A percentile compares a stretch with the other conserved stretches of the same genome.
Evolutionary conservation across 2,329 filamentous ascomycete genomes (phyloP).

Genomic region (Colletotrichum shisoi): DNA sequence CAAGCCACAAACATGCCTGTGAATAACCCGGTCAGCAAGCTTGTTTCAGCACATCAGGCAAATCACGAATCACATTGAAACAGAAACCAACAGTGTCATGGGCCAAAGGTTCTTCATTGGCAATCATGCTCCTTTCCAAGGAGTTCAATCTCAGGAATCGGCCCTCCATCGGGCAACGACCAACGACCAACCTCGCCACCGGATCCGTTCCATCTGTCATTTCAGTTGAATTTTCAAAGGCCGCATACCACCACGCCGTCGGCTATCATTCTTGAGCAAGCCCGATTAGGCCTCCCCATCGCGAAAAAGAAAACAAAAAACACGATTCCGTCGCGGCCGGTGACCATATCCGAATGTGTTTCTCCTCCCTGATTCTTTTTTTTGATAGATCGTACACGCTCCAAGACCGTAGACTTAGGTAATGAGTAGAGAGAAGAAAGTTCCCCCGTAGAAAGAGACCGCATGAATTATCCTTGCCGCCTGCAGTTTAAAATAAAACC

Average conservation of each 20-base stretch:
- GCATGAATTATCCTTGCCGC: slow-evolving; percentile 38
- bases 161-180: slow-evolving; percentile 39
- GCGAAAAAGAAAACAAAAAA: slow-evolving; percentile 41
- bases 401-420: slow-evolving; percentile 40
- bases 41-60: too few relatives aligned
- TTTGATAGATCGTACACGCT: slow-evolving; percentile 41
- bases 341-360: slow-evolving; percentile 40
- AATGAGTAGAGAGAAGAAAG: slow-evolving; percentile 40
- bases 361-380: slow-evolving; percentile 40
- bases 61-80: not conserved
- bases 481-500: slow-evolving; percentile 26
- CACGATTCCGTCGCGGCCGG: slow-evolving; percentile 39
- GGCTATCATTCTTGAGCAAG: slow-evolving; percentile 39
- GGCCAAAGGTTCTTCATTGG: slow-evolving; percentile 37
- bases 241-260: slow-evolving; percentile 34
- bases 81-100: slow-evolving; percentile 4
- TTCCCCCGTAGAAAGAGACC: slow-evolving; percentile 34
- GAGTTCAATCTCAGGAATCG: slow-evolving; percentile 39
- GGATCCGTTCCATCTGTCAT: slow-evolving; percentile 34
- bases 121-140: slow-evolving; percentile 38
- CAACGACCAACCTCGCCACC: slow-evolving; percentile 34
- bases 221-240: slow-evolving; percentile 39
- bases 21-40: too few relatives aligned
- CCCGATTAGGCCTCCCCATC: slow-evolving; percentile 35
- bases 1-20: too few relatives aligned